Conservation (phyloP, 2,329 filamentous ascomycete genomes). For the Penicillium sp. region DNA sequence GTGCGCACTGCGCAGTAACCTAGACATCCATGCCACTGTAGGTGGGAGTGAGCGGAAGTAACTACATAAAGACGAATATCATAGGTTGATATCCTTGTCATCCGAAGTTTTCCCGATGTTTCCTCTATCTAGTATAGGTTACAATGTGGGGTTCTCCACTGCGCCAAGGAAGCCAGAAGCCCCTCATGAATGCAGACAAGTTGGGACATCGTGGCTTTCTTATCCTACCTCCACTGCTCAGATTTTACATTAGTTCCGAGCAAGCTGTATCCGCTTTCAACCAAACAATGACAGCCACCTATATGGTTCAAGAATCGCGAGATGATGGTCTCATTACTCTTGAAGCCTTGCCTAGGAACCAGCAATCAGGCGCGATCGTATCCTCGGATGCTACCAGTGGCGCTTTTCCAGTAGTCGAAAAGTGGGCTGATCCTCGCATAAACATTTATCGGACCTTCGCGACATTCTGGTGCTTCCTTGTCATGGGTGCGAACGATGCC, state of each 20-base stretch:
- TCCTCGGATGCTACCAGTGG: background rate
- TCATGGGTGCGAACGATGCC: slow-evolving; percentile 58
- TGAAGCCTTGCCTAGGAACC: slow-evolving; percentile 12
- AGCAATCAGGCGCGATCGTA: background rate
- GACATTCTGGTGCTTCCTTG: slow-evolving; percentile 56
- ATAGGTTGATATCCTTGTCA: background rate
- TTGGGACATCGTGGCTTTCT: too few species aligned
- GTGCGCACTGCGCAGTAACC: too few species aligned
- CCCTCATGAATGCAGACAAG: background rate
- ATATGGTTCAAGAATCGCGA: slow-evolving; percentile 7
- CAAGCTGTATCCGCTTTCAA: too few species aligned
- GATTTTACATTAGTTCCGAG: too few species aligned
- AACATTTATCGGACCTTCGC: slow-evolving; percentile 51
- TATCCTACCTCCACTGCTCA: too few species aligned
- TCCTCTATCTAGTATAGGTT: too few species aligned
- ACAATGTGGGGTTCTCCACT: background rate
- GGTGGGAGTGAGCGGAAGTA: too few species aligned
- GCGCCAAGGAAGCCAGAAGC: background rate
- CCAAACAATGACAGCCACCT: slow-evolving; percentile 15
- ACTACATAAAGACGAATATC: too few species aligned
- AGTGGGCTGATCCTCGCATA: slow-evolving; percentile 50
- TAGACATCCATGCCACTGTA: too few species aligned
- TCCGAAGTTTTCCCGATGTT: background rate
- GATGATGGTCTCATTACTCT: slow-evolving; percentile 15
- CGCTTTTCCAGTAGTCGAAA: slow-evolving; percentile 29